phyloP scores from a whole-genome alignment of 805 yeast species.

The Vanderwaltozyma polyspora region DNA sequence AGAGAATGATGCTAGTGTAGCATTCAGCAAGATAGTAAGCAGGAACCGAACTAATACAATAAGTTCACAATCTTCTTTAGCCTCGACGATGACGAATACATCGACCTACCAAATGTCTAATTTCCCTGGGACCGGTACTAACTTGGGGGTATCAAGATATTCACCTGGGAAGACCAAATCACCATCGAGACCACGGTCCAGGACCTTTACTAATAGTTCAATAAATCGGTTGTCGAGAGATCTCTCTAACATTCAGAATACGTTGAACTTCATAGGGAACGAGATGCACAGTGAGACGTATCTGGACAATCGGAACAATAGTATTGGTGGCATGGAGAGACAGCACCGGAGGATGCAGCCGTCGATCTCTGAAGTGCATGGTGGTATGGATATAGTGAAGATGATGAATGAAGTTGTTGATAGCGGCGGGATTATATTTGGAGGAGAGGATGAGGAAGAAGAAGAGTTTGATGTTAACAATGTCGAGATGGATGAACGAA shows the following conservation, averaged over 20 bases:
- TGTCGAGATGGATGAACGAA: no score
- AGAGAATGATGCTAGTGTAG: constrained; percentile 28
- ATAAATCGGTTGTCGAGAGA: constrained; percentile 21
- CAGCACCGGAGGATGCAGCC: constrained; percentile 24
- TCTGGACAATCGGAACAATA: constrained; percentile 3
- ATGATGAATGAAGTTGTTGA: no score
- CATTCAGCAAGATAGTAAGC: constrained; percentile 26
- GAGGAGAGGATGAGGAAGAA: no score
- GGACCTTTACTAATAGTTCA: constrained; percentile 18
- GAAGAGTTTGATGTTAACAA: no score
- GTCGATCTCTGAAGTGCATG: constrained; percentile 20
- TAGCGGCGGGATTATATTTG: no score
- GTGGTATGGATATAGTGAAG: no score
- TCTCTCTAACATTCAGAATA: constrained; percentile 8
- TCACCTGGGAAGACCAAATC: constrained; percentile 24
- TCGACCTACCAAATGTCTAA: constrained; percentile 5
- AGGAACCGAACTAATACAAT: constrained; percentile 5
- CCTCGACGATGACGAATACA: constrained; percentile 9
- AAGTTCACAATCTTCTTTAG: constrained; percentile 22
- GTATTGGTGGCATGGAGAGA: constrained; percentile 3
- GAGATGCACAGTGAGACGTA: constrained; percentile 2
- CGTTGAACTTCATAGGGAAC: background rate
- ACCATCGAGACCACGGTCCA: constrained; percentile 23
- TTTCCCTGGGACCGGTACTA: no score
- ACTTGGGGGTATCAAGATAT: no score